phyloP scores from a whole-genome alignment of 371 early-diverging fungal genomes.

The Rhizopus stolonifer region DNA sequence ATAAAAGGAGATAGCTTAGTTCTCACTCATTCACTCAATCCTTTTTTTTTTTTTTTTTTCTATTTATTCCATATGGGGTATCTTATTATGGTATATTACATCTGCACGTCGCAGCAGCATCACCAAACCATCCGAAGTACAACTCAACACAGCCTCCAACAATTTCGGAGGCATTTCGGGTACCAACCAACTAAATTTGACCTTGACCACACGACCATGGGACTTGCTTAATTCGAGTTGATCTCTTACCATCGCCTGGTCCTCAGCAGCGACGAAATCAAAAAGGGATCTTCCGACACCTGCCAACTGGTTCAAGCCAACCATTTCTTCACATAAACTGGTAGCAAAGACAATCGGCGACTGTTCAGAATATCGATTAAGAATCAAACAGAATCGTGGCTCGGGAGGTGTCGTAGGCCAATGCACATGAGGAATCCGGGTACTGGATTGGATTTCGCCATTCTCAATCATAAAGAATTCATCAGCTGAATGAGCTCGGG shows the following conservation, averaged over 20 bases:
- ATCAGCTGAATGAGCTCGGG: constrained; percentile 37
- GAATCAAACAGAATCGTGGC: constrained; percentile 26
- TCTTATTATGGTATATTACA: not conserved
- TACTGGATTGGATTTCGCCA: constrained; percentile 18
- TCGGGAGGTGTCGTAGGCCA: constrained; percentile 4
- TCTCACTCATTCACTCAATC: too few species aligned
- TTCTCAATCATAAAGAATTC: constrained; percentile 21
- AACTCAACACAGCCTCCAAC: constrained; percentile 38
- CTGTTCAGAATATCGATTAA: constrained; percentile 17
- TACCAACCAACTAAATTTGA: constrained; percentile 24
- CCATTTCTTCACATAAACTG: constrained; percentile 8
- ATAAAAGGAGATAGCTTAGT: too few species aligned
- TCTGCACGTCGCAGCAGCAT: constrained; percentile 30
- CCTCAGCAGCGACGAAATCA: constrained; percentile 9
- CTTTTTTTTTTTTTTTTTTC: too few species aligned
- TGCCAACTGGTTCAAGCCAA: constrained; percentile 4
- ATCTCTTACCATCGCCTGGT: constrained; percentile 6
- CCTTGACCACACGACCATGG: constrained; percentile 7
- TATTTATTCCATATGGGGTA: too few species aligned
- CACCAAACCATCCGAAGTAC: constrained; percentile 50
- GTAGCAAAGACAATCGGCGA: constrained; percentile 26
- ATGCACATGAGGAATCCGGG: not conserved
- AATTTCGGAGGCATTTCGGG: too few species aligned
- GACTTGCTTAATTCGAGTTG: constrained; percentile 18
- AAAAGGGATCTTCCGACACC: constrained; percentile 16